These are phyloP conservation scores for Polyplosphaeria fusca DNA, from an alignment of 495 filamentous ascomycete species.

Conservation along the genomic window DNA sequence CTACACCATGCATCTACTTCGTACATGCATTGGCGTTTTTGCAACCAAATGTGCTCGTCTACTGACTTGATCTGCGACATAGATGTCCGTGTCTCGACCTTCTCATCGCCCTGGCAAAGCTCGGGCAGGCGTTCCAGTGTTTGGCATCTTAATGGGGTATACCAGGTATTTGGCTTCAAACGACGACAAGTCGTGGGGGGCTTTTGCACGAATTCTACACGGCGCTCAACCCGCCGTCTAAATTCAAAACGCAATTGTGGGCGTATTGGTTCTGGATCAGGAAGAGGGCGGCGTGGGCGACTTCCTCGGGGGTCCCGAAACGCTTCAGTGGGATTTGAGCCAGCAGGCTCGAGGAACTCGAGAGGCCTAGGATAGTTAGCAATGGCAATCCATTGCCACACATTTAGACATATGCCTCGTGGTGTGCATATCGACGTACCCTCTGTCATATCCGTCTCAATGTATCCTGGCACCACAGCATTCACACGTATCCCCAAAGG, in stretches of 20 bases:
- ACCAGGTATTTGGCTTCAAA: too few relatives aligned
- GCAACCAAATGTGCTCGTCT: too few relatives aligned
- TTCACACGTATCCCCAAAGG: slow-evolving; percentile 64
- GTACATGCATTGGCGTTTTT: too few relatives aligned
- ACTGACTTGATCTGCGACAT: too few relatives aligned
- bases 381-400: too few relatives aligned
- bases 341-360: not conserved
- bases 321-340: slow-evolving; percentile 63
- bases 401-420: too few relatives aligned
- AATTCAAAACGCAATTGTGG: slow-evolving; percentile 78
- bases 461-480: slow-evolving; percentile 79
- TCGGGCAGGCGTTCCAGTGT: too few relatives aligned
- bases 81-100: too few relatives aligned
- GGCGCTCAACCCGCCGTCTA: slow-evolving; percentile 81
- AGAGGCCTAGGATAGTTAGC: slow-evolving; percentile 6
- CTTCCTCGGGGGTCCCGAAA: slow-evolving; percentile 64
- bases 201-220: too few relatives aligned
- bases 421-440: slow-evolving; percentile 44
- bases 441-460: slow-evolving; percentile 72
- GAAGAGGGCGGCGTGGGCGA: slow-evolving; percentile 79
- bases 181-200: too few relatives aligned
- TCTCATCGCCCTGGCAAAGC: not conserved
- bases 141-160: not conserved
- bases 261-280: slow-evolving; percentile 74
- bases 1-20: too few relatives aligned